phyloP scores from a whole-genome alignment of 2,329 filamentous ascomycete species.

The Leptographium galeiforme region DNA sequence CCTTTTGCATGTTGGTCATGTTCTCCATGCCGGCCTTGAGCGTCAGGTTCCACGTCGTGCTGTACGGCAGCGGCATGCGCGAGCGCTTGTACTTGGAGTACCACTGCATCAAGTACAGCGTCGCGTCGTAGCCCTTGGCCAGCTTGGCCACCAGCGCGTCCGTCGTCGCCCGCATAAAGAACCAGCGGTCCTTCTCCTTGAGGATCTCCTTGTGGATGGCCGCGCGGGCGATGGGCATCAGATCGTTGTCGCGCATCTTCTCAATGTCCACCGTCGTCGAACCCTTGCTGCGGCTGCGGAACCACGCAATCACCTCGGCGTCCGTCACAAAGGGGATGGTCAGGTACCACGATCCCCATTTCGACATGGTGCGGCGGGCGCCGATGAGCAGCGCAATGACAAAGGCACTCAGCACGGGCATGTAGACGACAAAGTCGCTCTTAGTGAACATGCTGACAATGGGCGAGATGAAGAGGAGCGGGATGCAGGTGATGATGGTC shows the following conservation, averaged over 20 bases:
- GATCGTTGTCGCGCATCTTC: constrained; percentile 29
- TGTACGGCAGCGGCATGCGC: constrained; percentile 17
- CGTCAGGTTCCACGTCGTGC: constrained; percentile 19
- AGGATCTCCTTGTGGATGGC: constrained; percentile 17
- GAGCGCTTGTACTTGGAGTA: constrained; percentile 26
- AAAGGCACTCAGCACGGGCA: constrained; percentile 33
- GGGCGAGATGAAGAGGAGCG: constrained; percentile 35
- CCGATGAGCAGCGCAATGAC: constrained; percentile 29
- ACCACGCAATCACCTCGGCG: constrained; percentile 31
- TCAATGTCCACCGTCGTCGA: constrained; percentile 11
- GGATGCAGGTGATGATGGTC: constrained; percentile 33
- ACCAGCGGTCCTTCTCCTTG: constrained; percentile 19
- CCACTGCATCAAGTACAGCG: constrained; percentile 21
- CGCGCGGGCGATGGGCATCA: constrained; percentile 14
- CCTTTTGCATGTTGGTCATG: constrained; percentile 17
- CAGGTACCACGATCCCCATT: constrained; percentile 30
- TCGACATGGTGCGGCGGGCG: constrained; percentile 25
- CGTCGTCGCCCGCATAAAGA: constrained; percentile 15
- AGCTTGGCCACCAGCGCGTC: constrained; percentile 35
- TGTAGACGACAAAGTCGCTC: constrained; percentile 36
- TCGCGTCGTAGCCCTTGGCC: constrained; percentile 27
- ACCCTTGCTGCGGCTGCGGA: constrained; percentile 5
- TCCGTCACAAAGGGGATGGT: constrained; percentile 36
- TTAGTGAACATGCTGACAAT: constrained; percentile 34
- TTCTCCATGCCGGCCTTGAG: constrained; percentile 18